Evolutionary conservation across 306 rosid species (phyloP).

Genomic region (Crotalaria pallida): DNA sequence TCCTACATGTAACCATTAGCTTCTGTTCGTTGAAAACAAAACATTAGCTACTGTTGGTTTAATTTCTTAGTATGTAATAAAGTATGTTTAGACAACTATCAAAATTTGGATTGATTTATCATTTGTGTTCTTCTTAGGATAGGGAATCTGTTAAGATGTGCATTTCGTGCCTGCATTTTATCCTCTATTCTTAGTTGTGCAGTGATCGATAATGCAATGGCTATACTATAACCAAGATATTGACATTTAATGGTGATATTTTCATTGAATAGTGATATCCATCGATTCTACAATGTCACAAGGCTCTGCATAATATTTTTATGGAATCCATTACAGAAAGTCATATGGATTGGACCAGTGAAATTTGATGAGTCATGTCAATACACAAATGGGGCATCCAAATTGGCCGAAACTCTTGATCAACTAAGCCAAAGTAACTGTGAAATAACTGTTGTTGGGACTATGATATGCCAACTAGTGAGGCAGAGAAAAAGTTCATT

Average conservation of each 20-base stretch:
- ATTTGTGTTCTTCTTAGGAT: not conserved
- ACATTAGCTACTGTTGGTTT: slow-evolving; percentile 8
- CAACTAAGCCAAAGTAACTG: slow-evolving; percentile 44
- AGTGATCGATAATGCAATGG: not conserved
- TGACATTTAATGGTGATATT: not conserved
- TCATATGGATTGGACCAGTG: slow-evolving; percentile 83
- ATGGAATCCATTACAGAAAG: slow-evolving; percentile 45
- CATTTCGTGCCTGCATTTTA: not conserved
- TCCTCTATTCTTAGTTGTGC: slow-evolving; percentile 13
- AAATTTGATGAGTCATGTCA: slow-evolving; percentile 41
- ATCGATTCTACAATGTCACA: not conserved
- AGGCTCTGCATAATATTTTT: slow-evolving; percentile 7
- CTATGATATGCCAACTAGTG: slow-evolving; percentile 47
- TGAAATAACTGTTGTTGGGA: slow-evolving; percentile 67
- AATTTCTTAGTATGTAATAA: not conserved
- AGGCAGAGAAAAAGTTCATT: slow-evolving; percentile 41
- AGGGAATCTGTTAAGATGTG: not conserved
- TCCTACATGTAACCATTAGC: not conserved
- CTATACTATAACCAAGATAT: not conserved
- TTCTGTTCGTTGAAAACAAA: slow-evolving; percentile 15
- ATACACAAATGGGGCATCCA: slow-evolving; percentile 44
- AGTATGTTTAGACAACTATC: not conserved
- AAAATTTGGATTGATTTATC: not conserved
- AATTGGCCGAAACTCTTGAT: slow-evolving; percentile 58
- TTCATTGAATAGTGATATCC: not conserved